Percentiles rank a stretch among this genome's conserved stretches.
These are phyloP conservation scores for Lachnellula suecica DNA, from an alignment of 2,329 filamentous ascomycete species.

Conservation along the genomic window DNA sequence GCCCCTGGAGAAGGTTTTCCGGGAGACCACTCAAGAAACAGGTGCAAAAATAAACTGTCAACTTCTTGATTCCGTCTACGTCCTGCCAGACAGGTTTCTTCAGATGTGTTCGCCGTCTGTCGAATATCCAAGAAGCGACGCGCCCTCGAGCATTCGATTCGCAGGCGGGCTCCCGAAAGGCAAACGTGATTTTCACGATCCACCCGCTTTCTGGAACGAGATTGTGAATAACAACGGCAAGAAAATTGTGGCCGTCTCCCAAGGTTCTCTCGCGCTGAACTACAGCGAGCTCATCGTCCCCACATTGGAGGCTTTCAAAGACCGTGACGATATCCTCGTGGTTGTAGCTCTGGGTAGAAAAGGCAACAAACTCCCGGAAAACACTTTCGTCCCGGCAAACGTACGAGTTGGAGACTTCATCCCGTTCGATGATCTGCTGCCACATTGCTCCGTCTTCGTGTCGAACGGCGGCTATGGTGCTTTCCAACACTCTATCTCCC, in stretches of 20 bases:
- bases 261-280: conserved; percentile 35
- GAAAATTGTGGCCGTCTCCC: conserved; percentile 37
- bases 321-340: conserved; percentile 34
- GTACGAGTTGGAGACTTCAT: conserved; percentile 37
- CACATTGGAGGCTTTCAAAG: conserved; percentile 34
- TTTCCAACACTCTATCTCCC: conserved; percentile 33
- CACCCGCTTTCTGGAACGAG: conserved; percentile 46
- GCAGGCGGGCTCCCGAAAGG: conserved; percentile 42
- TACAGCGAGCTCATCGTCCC: conserved; percentile 36
- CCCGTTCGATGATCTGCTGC: conserved; percentile 37
- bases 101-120: conserved; percentile 36
- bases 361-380: conserved; percentile 30
- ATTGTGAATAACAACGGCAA: conserved; percentile 39
- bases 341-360: conserved; percentile 32
- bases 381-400: conserved; percentile 32
- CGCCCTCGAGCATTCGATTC: conserved; percentile 41
- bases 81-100: conserved; percentile 28
- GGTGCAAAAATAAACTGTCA: conserved; percentile 27
- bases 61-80: conserved; percentile 25
- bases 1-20: conserved; percentile 2
- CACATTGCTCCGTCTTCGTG: conserved; percentile 34
- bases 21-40: conserved; percentile 24
- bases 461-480: conserved; percentile 39
- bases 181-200: conserved; percentile 25
- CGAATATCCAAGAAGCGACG: conserved; percentile 36